Evolutionary conservation across 2,329 filamentous ascomycete species (phyloP), one percentile per base, ranked within the genome.

Genomic region (Fusarium abutilonis): DNA sequence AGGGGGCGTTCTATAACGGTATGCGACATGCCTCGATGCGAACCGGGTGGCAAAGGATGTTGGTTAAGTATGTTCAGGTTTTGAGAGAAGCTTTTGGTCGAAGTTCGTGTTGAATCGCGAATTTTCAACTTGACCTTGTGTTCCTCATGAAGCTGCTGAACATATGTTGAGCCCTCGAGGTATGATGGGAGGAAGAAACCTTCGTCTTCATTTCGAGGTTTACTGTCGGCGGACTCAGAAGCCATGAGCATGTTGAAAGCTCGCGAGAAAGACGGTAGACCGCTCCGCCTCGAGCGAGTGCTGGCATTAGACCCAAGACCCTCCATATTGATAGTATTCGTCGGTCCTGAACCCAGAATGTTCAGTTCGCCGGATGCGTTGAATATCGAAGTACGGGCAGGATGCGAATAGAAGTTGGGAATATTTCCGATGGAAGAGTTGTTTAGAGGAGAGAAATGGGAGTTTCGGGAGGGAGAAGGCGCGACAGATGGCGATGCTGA

Each of bases 101-200:
- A 60, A 34, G 64, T 52, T 32, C 64, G 63, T 56, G 58, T 68
- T 35, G 70, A 87, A 70, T 81, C 84, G 70, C 76, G 82, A 47
- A 74, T 82, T 74, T 73, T 77, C 49, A 85, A 52, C 72, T 85
- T 90, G 42, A 84, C 82, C 73, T 81, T 85, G 73, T 93, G 84
- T 54, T 84, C 86, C 60, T 91, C 87, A 68, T 90, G 86, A 43
- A 97, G 82, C 73, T 86, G 88, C 68, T 89, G 85, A 49, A 94
- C 86, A 75, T 97, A 93, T 70, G 87, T 86, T 13, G 92, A 94
- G 35, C 86, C 86, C 66, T 83, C 82, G 40, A 98, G 83, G 76
- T 97, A 97, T 6, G 92, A 93, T 1, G 94, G 94, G 10, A 89
- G 83, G 75, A 97, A 93, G 80, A 94, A 94, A 55, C 76, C 69